phyloP scores from a whole-genome alignment of 2,329 filamentous ascomycete species.

The Colletotrichum coccodes region DNA sequence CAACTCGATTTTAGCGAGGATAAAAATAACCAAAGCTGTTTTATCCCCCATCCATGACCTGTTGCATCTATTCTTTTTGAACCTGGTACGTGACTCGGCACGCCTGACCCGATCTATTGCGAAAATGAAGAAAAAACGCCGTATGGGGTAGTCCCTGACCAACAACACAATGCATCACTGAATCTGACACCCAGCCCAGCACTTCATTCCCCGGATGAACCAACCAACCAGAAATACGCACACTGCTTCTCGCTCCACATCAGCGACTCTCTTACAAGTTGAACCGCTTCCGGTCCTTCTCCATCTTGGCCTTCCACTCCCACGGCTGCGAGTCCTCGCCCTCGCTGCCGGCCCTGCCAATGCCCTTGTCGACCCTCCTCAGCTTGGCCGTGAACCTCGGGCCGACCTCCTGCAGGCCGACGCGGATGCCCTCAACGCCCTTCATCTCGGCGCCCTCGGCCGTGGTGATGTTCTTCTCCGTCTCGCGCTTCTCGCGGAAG shows the following conservation, averaged over 20 bases:
- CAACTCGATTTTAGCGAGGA: not conserved
- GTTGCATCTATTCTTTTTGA: not conserved
- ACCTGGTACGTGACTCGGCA: not conserved
- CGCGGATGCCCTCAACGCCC: conserved; percentile 86
- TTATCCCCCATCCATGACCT: not conserved
- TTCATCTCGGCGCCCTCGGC: conserved; percentile 85
- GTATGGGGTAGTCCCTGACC: conserved; percentile 14
- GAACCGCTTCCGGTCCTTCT: conserved; percentile 93
- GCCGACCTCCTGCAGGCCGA: conserved; percentile 83
- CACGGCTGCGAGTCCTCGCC: conserved; percentile 85
- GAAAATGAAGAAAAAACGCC: conserved; percentile 11
- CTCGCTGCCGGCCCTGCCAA: conserved; percentile 74
- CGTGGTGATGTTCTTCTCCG: conserved; percentile 86
- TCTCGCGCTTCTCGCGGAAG: conserved; percentile 87
- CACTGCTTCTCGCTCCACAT: not conserved
- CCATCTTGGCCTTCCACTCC: conserved; percentile 97
- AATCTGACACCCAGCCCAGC: not conserved
- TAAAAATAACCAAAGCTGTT: not conserved
- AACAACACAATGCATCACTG: conserved; percentile 5
- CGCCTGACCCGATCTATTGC: not conserved
- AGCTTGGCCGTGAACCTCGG: conserved; percentile 83
- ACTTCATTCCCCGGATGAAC: not conserved
- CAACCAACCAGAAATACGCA: not conserved
- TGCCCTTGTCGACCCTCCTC: conserved; percentile 89
- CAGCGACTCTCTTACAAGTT: conserved; percentile 70